Percentiles rank a stretch among this genome's conserved stretches.
These are phyloP conservation scores for Pythium myriotylum DNA, from an alignment of 352 stramenopile species.

Conservation along the genomic window DNA sequence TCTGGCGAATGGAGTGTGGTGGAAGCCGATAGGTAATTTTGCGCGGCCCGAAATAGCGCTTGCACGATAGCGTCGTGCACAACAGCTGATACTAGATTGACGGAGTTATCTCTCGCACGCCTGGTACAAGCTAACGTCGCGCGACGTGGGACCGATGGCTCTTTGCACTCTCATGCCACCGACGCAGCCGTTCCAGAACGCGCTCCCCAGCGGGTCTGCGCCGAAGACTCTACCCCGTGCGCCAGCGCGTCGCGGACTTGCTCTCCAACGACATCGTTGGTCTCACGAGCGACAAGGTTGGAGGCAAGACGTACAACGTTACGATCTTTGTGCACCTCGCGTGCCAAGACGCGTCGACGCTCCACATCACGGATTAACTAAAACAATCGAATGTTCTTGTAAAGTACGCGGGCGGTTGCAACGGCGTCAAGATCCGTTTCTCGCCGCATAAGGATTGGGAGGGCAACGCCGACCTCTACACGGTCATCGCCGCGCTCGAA, in stretches of 20 bases:
- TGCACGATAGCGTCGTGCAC: no score
- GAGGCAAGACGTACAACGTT: conserved; percentile 24
- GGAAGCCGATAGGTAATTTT: no score
- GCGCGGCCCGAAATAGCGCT: no score
- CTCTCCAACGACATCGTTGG: neutral
- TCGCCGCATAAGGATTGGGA: conserved; percentile 76
- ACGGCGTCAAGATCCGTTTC: conserved; percentile 83
- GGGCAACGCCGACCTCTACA: conserved; percentile 77
- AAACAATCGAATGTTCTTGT: no score
- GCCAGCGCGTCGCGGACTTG: neutral
- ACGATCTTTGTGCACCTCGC: conserved; percentile 76
- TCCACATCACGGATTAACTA: conserved; percentile 58
- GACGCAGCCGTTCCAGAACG: conserved; percentile 57
- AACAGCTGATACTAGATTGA: no score
- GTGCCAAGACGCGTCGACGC: conserved; percentile 85
- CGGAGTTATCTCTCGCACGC: conserved; percentile 82
- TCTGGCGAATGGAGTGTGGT: no score
- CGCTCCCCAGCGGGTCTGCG: conserved; percentile 17
- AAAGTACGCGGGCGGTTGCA: conserved; percentile 69
- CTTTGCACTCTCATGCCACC: conserved; percentile 50
- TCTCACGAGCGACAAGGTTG: conserved; percentile 6
- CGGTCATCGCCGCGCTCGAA: conserved; percentile 63
- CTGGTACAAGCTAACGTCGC: conserved; percentile 60
- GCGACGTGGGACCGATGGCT: conserved; percentile 56
- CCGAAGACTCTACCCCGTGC: neutral